Percentiles rank a stretch among this genome's conserved stretches.
Conservation (phyloP, 257 asterid genomes). For the Striga asiatica region DNA sequence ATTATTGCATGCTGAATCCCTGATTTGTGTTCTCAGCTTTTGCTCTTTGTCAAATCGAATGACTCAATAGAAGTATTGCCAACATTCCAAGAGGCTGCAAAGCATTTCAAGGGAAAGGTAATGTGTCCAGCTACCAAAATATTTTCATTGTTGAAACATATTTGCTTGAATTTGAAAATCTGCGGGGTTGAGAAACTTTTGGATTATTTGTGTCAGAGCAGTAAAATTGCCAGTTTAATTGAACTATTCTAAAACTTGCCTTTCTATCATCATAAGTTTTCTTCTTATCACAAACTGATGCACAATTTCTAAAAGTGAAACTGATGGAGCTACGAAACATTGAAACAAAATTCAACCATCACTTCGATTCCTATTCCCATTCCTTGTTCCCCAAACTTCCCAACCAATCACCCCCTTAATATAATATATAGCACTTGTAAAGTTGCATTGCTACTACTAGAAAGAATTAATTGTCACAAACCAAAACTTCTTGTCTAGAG, state of each 20-base stretch:
- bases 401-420: no score
- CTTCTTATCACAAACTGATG: background rate
- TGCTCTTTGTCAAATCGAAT: conserved; percentile 69
- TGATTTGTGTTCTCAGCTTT: conserved; percentile 37
- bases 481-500: background rate
- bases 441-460: conserved; percentile 1
- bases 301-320: background rate
- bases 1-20: conserved; percentile 8
- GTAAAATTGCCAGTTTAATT: background rate
- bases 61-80: conserved; percentile 38
- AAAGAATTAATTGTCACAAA: background rate
- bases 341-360: no score
- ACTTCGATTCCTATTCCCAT: no score
- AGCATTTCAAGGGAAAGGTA: conserved; percentile 91
- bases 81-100: conserved; percentile 83
- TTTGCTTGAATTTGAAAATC: conserved; percentile 1
- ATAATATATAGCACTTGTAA: background rate
- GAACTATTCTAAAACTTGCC: background rate
- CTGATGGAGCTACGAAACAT: background rate
- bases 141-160: background rate
- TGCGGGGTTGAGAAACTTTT: conserved; percentile 2
- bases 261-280: background rate
- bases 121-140: conserved; percentile 2
- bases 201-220: background rate
- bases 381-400: no score